Conservation (phyloP, 768 basidiomycete species). For the Coprinellus micaceus region DNA sequence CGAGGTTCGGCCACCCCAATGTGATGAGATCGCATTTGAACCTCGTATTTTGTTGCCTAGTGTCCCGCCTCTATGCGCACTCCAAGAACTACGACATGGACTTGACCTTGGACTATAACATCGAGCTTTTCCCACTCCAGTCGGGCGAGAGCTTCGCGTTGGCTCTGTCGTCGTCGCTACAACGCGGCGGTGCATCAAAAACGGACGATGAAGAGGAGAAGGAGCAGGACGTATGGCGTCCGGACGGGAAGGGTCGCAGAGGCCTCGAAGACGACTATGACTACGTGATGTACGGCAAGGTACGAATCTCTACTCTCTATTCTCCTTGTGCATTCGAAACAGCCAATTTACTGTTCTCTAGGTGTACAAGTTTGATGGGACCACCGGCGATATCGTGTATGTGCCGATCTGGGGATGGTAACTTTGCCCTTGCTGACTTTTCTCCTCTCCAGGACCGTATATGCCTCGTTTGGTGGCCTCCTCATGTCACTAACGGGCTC, state of each 20-base stretch:
- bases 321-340: neutral
- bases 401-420: conserved; percentile 24
- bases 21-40: conserved; percentile 7
- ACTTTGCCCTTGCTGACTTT: conserved; percentile 9
- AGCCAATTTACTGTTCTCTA: conserved; percentile 24
- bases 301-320: conserved; percentile 28
- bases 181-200: conserved; percentile 47
- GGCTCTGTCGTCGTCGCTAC: conserved; percentile 79
- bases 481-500: conserved; percentile 92
- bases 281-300: conserved; percentile 99
- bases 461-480: conserved; percentile 94
- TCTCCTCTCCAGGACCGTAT: conserved; percentile 67
- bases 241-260: conserved; percentile 74
- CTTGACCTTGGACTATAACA: conserved; percentile 90
- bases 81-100: conserved; percentile 93
- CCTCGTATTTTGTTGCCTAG: conserved; percentile 38
- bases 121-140: conserved; percentile 79
- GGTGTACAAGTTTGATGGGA: conserved; percentile 97
- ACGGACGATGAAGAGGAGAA: conserved; percentile 62
- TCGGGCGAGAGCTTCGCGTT: conserved; percentile 73
- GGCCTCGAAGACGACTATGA: conserved; percentile 95
- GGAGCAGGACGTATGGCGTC: conserved; percentile 79
- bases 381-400: conserved; percentile 80
- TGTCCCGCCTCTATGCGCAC: conserved; percentile 85
- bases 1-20: conserved; percentile 59